These are phyloP conservation scores for Sclerotinia sclerotiorum DNA, from an alignment of 2,329 filamentous ascomycete species.

Conservation along the genomic window DNA sequence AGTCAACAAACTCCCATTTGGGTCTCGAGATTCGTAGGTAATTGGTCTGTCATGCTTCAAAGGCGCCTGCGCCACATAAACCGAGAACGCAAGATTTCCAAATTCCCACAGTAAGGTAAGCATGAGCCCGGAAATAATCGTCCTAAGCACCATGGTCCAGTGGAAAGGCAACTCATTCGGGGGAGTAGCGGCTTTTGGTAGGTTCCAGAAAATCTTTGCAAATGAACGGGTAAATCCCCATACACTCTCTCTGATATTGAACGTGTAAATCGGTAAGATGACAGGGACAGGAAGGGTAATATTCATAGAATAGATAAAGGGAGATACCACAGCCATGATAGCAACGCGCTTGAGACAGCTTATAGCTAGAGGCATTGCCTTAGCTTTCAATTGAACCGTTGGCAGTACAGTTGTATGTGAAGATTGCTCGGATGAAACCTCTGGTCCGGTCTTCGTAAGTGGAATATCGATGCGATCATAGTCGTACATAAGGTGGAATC, in stretches of 20 bases:
- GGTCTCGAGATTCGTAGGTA: slow-evolving; percentile 82
- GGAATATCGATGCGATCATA: slow-evolving; percentile 59
- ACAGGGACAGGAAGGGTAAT: slow-evolving; percentile 42
- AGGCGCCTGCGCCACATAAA: slow-evolving; percentile 78
- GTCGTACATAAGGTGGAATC: slow-evolving; percentile 69
- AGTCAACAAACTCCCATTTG: slow-evolving; percentile 83
- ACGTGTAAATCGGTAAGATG: slow-evolving; percentile 52
- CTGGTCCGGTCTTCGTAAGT: slow-evolving; percentile 41
- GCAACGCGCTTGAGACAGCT: slow-evolving; percentile 40
- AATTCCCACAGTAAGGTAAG: slow-evolving; percentile 74
- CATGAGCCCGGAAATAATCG: slow-evolving; percentile 61
- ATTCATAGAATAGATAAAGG: slow-evolving; percentile 45
- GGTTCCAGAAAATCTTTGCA: slow-evolving; percentile 70
- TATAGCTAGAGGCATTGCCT: slow-evolving; percentile 41
- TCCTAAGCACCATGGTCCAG: slow-evolving; percentile 55
- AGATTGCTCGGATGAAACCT: slow-evolving; percentile 40
- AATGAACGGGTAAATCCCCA: slow-evolving; percentile 72
- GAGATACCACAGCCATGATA: slow-evolving; percentile 45
- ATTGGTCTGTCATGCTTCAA: slow-evolving; percentile 82
- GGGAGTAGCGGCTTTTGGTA: slow-evolving; percentile 69
- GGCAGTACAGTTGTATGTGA: slow-evolving; percentile 43
- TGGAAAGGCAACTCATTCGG: slow-evolving; percentile 59
- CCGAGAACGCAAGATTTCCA: slow-evolving; percentile 73
- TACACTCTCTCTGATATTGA: slow-evolving; percentile 59
- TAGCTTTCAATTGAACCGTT: slow-evolving; percentile 42